Percentiles rank a stretch among this genome's conserved stretches.
phyloP scores from a whole-genome alignment of 441 rosid genomes.

The Gossypium trilobum region DNA sequence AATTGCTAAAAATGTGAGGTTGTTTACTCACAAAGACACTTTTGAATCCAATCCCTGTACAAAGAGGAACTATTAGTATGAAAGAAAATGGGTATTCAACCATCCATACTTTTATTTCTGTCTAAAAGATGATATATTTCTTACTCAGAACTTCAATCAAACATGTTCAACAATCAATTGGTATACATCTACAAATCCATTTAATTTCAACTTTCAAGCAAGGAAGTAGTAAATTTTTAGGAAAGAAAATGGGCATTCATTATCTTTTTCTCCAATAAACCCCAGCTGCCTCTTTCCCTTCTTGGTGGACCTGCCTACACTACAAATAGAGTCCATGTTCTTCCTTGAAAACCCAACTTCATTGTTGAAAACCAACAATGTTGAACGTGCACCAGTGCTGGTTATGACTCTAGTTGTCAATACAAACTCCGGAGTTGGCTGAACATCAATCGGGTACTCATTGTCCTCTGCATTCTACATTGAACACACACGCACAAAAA shows the following conservation, averaged over 20 bases:
- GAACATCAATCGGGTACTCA: slow-evolving; percentile 21
- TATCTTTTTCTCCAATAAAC: slow-evolving; percentile 14
- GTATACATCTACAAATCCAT: too few species aligned
- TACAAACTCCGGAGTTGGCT: slow-evolving; percentile 28
- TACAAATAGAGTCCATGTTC: slow-evolving; percentile 20
- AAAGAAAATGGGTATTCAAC: too few species aligned
- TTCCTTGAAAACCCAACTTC: slow-evolving; percentile 22
- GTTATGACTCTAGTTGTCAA: slow-evolving; percentile 23
- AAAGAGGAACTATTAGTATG: background rate
- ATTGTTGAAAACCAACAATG: slow-evolving; percentile 26
- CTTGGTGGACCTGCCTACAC: slow-evolving; percentile 13
- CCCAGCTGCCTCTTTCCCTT: background rate
- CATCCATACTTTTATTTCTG: too few species aligned
- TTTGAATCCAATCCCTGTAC: slow-evolving; percentile 19
- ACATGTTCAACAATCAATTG: background rate
- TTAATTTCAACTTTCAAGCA: too few species aligned
- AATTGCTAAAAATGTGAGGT: slow-evolving; percentile 18
- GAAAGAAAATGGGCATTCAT: background rate
- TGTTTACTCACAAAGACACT: slow-evolving; percentile 15
- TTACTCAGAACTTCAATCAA: background rate
- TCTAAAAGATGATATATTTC: too few species aligned
- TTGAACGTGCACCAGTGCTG: slow-evolving; percentile 24
- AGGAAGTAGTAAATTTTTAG: too few species aligned
- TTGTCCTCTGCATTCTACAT: slow-evolving; percentile 31
- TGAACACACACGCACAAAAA: background rate